Evolutionary conservation across 768 basidiomycete genomes (phyloP).

Genomic region (Flagelloscypha sp.): DNA sequence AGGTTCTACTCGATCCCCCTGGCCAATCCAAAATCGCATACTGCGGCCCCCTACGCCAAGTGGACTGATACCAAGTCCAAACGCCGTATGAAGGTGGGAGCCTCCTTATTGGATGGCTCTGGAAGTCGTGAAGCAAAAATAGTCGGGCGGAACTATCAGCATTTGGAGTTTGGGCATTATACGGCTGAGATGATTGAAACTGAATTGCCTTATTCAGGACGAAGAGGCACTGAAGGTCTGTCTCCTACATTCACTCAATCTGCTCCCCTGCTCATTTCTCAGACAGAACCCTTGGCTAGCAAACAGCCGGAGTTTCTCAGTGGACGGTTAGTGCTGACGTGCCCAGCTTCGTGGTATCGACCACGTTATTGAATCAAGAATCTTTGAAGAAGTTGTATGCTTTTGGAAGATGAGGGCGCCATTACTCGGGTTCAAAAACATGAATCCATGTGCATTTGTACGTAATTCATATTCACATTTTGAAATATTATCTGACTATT

Average conservation of each 20-base stretch:
- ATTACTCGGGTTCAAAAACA: conserved; percentile 71
- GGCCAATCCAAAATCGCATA: conserved; percentile 97
- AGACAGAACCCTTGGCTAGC: conserved; percentile 86
- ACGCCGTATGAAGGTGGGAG: conserved; percentile 94
- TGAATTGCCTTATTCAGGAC: conserved; percentile 90
- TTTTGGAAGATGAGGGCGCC: conserved; percentile 78
- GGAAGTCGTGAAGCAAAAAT: conserved; percentile 96
- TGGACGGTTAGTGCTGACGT: conserved; percentile 95
- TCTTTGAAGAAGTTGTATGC: conserved; percentile 90
- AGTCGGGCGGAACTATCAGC: conserved; percentile 94
- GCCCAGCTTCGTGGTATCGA: conserved; percentile 85
- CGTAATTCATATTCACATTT: too few species aligned
- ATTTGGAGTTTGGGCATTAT: conserved; percentile 97
- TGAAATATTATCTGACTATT: too few species aligned
- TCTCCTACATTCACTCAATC: too few species aligned
- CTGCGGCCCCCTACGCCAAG: conserved; percentile 93
- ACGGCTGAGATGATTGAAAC: conserved; percentile 99
- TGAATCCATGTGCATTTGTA: too few species aligned
- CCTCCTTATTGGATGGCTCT: conserved; percentile 99
- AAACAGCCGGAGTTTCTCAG: conserved; percentile 92
- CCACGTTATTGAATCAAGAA: too few species aligned
- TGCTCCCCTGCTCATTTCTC: too few species aligned
- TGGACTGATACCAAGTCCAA: conserved; percentile 94
- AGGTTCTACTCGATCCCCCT: conserved; percentile 85
- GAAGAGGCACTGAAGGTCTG: conserved; percentile 94